Percentiles rank a stretch among this genome's conserved stretches.
phyloP scores from a whole-genome alignment of 106 monocot genomes.

The Posidonia australis region DNA sequence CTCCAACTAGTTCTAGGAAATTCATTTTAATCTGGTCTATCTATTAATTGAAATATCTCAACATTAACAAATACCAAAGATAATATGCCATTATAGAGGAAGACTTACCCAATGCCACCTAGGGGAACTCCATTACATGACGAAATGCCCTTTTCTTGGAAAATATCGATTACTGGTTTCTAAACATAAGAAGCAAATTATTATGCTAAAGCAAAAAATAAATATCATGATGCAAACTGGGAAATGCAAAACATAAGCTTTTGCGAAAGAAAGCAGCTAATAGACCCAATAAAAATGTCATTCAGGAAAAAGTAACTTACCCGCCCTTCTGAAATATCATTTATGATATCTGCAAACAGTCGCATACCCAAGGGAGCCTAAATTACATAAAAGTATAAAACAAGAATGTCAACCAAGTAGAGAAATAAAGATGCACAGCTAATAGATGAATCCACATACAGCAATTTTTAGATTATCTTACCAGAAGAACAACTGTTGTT shows the following conservation, averaged over 20 bases:
- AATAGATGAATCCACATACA: neutral
- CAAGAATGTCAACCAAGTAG: neutral
- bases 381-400: neutral
- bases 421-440: neutral
- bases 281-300: neutral
- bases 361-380: constrained; percentile 2
- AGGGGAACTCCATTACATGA: constrained; percentile 10
- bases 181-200: constrained; percentile 1
- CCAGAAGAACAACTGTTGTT: neutral
- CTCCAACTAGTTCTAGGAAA: neutral
- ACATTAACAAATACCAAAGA: neutral
- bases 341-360: neutral
- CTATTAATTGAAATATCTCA: neutral
- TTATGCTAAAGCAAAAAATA: neutral
- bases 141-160: neutral
- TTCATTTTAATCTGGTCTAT: neutral
- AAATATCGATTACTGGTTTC: constrained; percentile 5
- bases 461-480: neutral
- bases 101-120: constrained; percentile 6
- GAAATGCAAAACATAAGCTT: neutral
- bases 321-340: constrained; percentile 4
- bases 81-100: neutral
- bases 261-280: neutral
- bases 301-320: neutral
- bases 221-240: too few relatives aligned